phyloP scores from a whole-genome alignment of 495 filamentous ascomycete species.

The Cairneyella variabilis region DNA sequence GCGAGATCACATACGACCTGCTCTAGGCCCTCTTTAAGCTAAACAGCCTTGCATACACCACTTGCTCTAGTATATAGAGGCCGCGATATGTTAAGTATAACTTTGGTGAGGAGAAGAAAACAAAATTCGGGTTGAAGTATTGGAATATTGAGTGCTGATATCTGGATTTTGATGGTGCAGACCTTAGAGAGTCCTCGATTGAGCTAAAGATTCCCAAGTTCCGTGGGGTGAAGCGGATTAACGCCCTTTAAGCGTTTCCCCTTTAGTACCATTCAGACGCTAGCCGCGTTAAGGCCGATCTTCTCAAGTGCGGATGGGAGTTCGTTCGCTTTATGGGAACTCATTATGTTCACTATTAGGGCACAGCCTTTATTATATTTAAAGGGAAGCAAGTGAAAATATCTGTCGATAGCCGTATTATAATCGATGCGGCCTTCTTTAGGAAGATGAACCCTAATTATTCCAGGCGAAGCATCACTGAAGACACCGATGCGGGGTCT shows the following conservation, averaged over 20 bases:
- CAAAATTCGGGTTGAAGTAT: neutral
- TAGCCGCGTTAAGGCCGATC: neutral
- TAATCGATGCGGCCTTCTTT: neutral
- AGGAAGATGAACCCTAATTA: neutral
- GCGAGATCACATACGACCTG: neutral
- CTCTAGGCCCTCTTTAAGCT: neutral
- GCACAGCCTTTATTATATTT: neutral
- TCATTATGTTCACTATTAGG: neutral
- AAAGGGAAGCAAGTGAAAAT: neutral
- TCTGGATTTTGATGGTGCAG: neutral
- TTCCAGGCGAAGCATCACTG: neutral
- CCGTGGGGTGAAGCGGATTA: neutral
- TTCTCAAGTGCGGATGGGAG: neutral
- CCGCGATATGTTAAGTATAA: neutral
- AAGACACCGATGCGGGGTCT: constrained; percentile 11
- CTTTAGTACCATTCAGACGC: neutral
- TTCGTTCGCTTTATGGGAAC: neutral
- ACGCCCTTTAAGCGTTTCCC: too few species aligned
- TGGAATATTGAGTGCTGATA: neutral
- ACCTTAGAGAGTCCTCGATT: neutral
- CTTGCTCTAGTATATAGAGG: neutral
- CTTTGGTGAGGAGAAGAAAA: neutral
- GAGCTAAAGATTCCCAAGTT: neutral
- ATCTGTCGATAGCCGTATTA: neutral
- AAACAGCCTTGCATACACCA: neutral